Evolutionary conservation across 306 rosid genomes (phyloP).

Genomic region (Rubus idaeus): DNA sequence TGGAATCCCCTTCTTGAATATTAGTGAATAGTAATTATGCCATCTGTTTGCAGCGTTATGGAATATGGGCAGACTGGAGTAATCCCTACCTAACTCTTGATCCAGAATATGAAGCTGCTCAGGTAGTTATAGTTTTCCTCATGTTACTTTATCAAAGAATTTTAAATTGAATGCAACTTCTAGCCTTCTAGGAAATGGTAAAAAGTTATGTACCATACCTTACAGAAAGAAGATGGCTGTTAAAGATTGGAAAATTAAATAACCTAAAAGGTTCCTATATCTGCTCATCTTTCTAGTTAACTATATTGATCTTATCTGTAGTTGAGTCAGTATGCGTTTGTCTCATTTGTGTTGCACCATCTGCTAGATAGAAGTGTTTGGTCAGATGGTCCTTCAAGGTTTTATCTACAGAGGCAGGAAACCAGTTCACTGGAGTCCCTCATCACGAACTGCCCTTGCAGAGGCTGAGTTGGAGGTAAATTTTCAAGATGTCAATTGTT

Average conservation of each 20-base stretch:
- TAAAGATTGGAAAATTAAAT: not conserved
- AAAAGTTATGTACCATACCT: not conserved
- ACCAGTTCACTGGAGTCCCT: constrained; percentile 99
- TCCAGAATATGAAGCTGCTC: constrained; percentile 98
- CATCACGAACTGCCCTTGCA: constrained; percentile 97
- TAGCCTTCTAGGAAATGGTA: constrained; percentile 6
- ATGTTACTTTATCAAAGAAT: constrained; percentile 15
- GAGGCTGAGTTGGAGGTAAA: constrained; percentile 98
- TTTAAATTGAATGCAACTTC: constrained; percentile 19
- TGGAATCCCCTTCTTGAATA: constrained; percentile 6
- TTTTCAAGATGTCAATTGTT: constrained; percentile 9
- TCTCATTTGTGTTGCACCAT: constrained; percentile 24
- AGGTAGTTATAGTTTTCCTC: constrained; percentile 66
- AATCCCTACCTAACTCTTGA: constrained; percentile 87
- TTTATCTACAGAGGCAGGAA: constrained; percentile 92
- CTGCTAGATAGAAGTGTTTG: constrained; percentile 94
- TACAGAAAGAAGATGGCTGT: not conserved
- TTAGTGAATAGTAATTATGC: constrained; percentile 30
- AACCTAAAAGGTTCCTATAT: not conserved
- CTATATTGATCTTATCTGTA: not conserved
- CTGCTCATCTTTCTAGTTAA: not conserved
- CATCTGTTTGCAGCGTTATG: constrained; percentile 80
- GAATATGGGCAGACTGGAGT: constrained; percentile 99
- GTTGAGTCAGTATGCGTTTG: not conserved
- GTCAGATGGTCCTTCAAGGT: constrained; percentile 93